phyloP scores from a whole-genome alignment of 192 early-diverging fungal species.

The Rhizophagus clarus region DNA sequence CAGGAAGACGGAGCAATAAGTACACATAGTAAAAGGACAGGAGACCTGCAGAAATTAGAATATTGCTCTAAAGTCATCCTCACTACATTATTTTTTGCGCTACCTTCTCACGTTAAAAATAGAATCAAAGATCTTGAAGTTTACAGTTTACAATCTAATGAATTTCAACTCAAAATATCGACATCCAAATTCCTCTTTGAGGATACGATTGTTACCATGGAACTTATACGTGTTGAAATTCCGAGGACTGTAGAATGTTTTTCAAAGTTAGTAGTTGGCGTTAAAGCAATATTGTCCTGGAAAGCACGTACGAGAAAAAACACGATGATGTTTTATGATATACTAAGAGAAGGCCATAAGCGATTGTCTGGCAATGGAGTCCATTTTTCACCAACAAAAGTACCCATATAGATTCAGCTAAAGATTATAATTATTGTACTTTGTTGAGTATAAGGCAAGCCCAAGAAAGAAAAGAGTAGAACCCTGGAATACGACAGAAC shows the following conservation, averaged over 20 bases:
- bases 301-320: conserved; percentile 26
- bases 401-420: conserved; percentile 2
- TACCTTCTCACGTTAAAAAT: conserved; percentile 18
- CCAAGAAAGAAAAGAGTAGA: too few species aligned
- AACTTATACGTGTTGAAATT: background rate
- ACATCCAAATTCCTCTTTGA: conserved; percentile 27
- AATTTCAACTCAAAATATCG: conserved; percentile 24
- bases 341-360: conserved; percentile 10
- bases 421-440: too few species aligned
- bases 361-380: conserved; percentile 15
- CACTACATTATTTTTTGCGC: conserved; percentile 9
- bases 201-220: conserved; percentile 11
- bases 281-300: conserved; percentile 3
- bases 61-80: conserved; percentile 24
- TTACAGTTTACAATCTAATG: conserved; percentile 15
- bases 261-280: conserved; percentile 18
- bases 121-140: conserved; percentile 13
- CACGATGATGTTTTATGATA: conserved; percentile 14
- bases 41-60: conserved; percentile 10
- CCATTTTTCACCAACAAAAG: conserved; percentile 22
- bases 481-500: too few species aligned
- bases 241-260: conserved; percentile 15
- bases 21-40: conserved; percentile 23
- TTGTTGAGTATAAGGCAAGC: too few species aligned
- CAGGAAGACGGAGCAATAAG: conserved; percentile 15